Evolutionary conservation across 176 grass and related monocot species (phyloP).

Genomic region (Rhynchospora tenuis): DNA sequence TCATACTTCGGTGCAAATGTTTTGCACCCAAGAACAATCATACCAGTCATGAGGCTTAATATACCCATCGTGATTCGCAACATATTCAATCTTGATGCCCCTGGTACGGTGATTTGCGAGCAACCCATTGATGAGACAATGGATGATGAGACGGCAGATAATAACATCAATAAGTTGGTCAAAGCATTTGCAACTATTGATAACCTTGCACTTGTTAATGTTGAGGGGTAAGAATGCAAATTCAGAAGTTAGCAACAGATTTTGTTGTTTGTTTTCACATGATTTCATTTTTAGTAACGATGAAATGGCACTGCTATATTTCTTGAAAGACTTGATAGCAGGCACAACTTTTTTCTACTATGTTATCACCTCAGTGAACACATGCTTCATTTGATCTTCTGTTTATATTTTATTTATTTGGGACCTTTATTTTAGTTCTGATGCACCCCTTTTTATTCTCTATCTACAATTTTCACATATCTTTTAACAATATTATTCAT

Average conservation of each 20-base stretch:
- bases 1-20: conserved; percentile 98
- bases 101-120: conserved; percentile 85
- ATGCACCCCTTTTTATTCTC: neutral
- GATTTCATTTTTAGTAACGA: neutral
- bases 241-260: neutral
- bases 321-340: neutral
- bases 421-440: neutral
- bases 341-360: neutral
- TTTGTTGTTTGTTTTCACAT: conserved; percentile 13
- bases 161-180: conserved; percentile 55
- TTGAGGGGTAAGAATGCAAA: conserved; percentile 67
- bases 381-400: conserved; percentile 3
- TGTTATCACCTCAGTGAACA: conserved; percentile 15
- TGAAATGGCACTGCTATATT: neutral
- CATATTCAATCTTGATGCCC: conserved; percentile 80
- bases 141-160: conserved; percentile 70
- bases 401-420: neutral
- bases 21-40: conserved; percentile 93
- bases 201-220: conserved; percentile 93
- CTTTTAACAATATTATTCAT: neutral
- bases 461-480: neutral
- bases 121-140: conserved; percentile 55
- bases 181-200: conserved; percentile 98
- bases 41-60: conserved; percentile 92
- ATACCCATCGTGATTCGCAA: conserved; percentile 96